Evolutionary conservation across 2,329 filamentous ascomycete genomes (phyloP).

Genomic region (Alternaria solani): DNA sequence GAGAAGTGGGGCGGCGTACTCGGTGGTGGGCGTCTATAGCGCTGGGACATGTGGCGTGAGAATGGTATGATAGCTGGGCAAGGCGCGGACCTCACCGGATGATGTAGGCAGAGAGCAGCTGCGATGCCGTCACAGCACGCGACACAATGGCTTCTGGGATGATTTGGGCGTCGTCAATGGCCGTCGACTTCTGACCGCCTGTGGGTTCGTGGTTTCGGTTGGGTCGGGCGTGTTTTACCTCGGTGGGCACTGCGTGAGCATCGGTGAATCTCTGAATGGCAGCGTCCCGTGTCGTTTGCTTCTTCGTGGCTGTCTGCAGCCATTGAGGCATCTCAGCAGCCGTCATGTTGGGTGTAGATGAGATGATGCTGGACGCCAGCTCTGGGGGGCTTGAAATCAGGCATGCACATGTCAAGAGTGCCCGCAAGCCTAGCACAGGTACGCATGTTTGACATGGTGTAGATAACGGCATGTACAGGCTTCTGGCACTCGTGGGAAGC

Average conservation of each 20-base stretch:
- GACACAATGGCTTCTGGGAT: conserved; percentile 37
- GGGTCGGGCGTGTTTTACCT: not conserved
- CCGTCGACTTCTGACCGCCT: conserved; percentile 13
- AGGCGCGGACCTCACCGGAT: conserved; percentile 35
- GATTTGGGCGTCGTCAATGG: conserved; percentile 28
- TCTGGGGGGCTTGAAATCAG: not conserved
- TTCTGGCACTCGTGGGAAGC: conserved; percentile 4
- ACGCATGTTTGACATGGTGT: not conserved
- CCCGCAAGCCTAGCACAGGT: not conserved
- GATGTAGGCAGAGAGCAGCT: conserved; percentile 42
- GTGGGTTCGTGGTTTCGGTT: conserved; percentile 16
- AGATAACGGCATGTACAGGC: conserved; percentile 2
- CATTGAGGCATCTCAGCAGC: conserved; percentile 29
- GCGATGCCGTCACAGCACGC: conserved; percentile 37
- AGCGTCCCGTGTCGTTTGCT: conserved; percentile 36
- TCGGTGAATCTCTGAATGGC: conserved; percentile 35
- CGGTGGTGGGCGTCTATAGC: conserved; percentile 41
- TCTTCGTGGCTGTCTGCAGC: conserved; percentile 36
- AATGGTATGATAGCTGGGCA: conserved; percentile 33
- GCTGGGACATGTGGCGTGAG: conserved; percentile 46
- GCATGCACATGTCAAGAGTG: not conserved
- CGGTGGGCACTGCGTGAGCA: not conserved
- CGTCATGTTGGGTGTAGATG: conserved; percentile 20
- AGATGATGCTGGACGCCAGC: not conserved
- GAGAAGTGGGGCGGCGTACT: conserved; percentile 28